These are phyloP conservation scores for Exophiala calicioides DNA, from an alignment of 2,329 filamentous ascomycete genomes.

Conservation along the genomic window DNA sequence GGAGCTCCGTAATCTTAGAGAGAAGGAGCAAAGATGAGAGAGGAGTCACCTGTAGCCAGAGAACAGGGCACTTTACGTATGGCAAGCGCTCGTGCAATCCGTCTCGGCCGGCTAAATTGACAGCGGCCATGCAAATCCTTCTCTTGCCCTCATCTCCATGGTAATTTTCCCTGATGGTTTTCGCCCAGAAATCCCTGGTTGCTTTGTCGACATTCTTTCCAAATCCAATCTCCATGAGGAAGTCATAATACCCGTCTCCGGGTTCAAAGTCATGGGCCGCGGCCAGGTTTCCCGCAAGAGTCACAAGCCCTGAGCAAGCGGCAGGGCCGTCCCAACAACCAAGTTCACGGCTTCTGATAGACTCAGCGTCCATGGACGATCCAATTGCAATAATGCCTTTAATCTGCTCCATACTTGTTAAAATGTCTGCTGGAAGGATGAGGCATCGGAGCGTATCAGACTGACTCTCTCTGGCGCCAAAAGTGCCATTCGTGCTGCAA, in stretches of 20 bases:
- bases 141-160: constrained; percentile 51
- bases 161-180: constrained; percentile 49
- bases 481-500: constrained; percentile 55
- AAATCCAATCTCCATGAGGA: constrained; percentile 51
- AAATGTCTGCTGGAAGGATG: too few species aligned
- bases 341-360: constrained; percentile 43
- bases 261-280: constrained; percentile 47
- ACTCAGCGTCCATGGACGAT: constrained; percentile 56
- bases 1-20: too few species aligned
- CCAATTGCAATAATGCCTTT: constrained; percentile 54
- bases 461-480: constrained; percentile 52
- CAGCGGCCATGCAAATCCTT: constrained; percentile 50
- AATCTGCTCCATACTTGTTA: too few species aligned
- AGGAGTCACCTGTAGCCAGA: constrained; percentile 53
- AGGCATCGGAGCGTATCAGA: too few species aligned
- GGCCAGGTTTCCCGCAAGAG: constrained; percentile 7
- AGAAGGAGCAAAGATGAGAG: too few species aligned
- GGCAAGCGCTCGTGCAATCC: constrained; percentile 47
- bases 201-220: constrained; percentile 43
- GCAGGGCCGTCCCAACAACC: constrained; percentile 52
- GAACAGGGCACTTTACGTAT: constrained; percentile 53
- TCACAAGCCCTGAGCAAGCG: constrained; percentile 28
- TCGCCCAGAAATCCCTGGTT: constrained; percentile 46
- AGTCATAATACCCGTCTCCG: constrained; percentile 46
- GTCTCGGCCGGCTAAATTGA: constrained; percentile 52